These are phyloP conservation scores for Parietaria judaica DNA, from an alignment of 306 rosid genomes.

Conservation along the genomic window DNA sequence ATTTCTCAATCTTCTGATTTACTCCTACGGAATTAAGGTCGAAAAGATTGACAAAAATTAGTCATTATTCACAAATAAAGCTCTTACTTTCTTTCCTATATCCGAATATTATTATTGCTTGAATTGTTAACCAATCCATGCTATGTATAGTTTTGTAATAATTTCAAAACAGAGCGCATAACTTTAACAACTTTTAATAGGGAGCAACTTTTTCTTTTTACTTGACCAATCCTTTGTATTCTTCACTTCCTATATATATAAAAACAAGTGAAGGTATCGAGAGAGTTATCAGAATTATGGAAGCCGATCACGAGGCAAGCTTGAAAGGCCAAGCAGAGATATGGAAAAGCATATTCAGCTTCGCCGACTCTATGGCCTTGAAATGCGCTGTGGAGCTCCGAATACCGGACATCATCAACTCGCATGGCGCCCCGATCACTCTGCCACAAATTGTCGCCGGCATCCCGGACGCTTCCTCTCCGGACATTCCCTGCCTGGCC, in stretches of 20 bases:
- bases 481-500: constrained; percentile 19
- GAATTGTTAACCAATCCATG: no score
- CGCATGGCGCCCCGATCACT: constrained; percentile 13
- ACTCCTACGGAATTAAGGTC: no score
- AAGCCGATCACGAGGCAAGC: constrained; percentile 4
- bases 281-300: not conserved
- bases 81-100: no score
- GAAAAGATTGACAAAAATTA: no score
- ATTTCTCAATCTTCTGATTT: no score
- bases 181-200: no score
- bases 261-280: not conserved
- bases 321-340: constrained; percentile 31
- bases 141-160: no score
- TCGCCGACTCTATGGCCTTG: constrained; percentile 32
- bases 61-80: no score
- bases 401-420: constrained; percentile 30
- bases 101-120: no score
- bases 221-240: not conserved
- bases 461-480: constrained; percentile 14
- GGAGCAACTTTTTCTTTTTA: no score
- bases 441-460: constrained; percentile 19
- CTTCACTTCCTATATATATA: no score
- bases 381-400: constrained; percentile 34
- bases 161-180: no score
- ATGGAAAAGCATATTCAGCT: constrained; percentile 29